These are phyloP conservation scores for Carex myosuroides DNA, from an alignment of 176 grass and related monocot genomes.

Conservation along the genomic window DNA sequence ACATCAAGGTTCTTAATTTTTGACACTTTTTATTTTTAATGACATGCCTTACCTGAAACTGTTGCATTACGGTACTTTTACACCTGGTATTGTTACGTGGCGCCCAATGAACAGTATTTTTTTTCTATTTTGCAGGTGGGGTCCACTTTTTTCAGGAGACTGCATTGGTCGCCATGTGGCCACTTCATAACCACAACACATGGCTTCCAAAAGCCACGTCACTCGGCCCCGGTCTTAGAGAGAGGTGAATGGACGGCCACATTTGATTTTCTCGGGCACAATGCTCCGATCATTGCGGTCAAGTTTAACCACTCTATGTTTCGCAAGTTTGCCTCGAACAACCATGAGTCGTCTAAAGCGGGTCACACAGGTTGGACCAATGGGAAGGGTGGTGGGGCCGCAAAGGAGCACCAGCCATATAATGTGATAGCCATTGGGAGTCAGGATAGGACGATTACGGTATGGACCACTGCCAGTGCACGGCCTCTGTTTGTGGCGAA, in stretches of 20 bases:
- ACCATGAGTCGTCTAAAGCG: conserved; percentile 40
- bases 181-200: conserved; percentile 98
- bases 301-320: conserved; percentile 99
- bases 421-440: conserved; percentile 99
- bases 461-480: conserved; percentile 95
- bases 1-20: too few species aligned
- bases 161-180: conserved; percentile 94
- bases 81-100: neutral
- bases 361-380: conserved; percentile 66
- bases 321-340: conserved; percentile 55
- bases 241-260: conserved; percentile 94
- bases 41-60: neutral
- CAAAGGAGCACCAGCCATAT: conserved; percentile 77
- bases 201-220: conserved; percentile 96
- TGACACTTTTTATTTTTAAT: too few species aligned
- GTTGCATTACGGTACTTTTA: neutral
- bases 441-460: conserved; percentile 95
- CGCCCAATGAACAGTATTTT: neutral
- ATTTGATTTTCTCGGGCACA: conserved; percentile 99
- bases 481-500: conserved; percentile 94
- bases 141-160: conserved; percentile 94
- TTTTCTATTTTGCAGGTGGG: conserved; percentile 51
- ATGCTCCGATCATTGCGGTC: conserved; percentile 80
- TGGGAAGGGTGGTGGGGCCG: conserved; percentile 52
- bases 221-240: conserved; percentile 95